Evolutionary conservation across 768 basidiomycete species (phyloP), one percentile per base, ranked within the genome.

Genomic region (Xerocomellus dryophilus): DNA sequence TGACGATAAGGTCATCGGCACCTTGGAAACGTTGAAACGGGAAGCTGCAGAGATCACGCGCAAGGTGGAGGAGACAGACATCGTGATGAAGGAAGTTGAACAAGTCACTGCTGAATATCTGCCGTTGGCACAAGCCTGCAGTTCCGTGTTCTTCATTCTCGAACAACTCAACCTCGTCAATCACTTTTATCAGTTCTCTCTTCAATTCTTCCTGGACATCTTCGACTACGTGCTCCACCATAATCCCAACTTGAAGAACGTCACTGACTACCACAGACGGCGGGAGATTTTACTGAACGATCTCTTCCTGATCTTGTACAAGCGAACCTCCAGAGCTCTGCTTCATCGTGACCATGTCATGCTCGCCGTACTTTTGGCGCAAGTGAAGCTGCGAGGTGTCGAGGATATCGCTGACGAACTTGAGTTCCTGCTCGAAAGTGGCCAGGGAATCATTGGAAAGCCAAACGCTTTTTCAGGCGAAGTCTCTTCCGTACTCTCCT

Each of bases 171-270:
- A 92, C 67, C 79, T 88, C 49, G 83, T 98, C 75, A 93, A 96
- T 66, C 96, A 97, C 73, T 98, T 98, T 77, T 99, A 99, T 67
- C 93, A 98, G 70, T 99, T 99, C 78, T 98, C 97, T 2, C 80
- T 99, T 43, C 87, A 80, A 27, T 98, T 96, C 80, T 99, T 99
- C 88, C 81, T 98, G 54, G 96, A 97, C 68, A 96, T 98, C 66
- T 99, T 99, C 73, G 93, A 98, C 73, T 92, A 89, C 62, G 85
- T 96, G 53, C 81, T 98, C 8, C 88, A 89, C 60, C 86, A 90
- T 62, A 98, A 98, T 66, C 94, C 95, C 11, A 88, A 93, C 68
- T 81, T 98, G 57, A 85, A 81, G 69, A 82, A 81, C 54, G 78
- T 95, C 53, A 77, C 84, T 21, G 93, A 97, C 58, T 73, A 93